A percentile compares a stretch with the other conserved stretches of the same genome.
Conservation (phyloP, 805 yeast genomes). For the Candida jianshihensis region DNA sequence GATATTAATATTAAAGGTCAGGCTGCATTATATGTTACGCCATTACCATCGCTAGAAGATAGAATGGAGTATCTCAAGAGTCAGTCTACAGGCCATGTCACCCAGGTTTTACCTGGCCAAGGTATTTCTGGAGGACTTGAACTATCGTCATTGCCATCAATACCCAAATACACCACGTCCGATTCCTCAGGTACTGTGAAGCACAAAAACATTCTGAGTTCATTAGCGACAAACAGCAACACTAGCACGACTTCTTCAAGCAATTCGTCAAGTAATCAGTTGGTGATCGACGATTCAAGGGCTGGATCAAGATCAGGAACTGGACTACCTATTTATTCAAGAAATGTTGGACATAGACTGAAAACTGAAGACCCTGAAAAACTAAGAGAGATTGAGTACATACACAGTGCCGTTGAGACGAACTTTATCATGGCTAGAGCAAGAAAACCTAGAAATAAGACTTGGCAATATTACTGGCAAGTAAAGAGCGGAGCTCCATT, state of each 20-base stretch:
- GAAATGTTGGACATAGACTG: constrained; percentile 22
- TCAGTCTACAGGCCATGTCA: constrained; percentile 13
- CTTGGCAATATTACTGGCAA: constrained; percentile 44
- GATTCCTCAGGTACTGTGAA: constrained; percentile 6
- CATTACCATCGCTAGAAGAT: constrained; percentile 21
- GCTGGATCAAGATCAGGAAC: constrained; percentile 23
- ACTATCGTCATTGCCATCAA: constrained; percentile 15
- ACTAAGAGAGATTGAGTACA: constrained; percentile 40
- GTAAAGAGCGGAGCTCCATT: constrained; percentile 34
- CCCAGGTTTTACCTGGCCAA: constrained; percentile 24
- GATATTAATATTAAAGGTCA: constrained; percentile 2
- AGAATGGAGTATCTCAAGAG: constrained; percentile 17
- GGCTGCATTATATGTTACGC: constrained; percentile 6
- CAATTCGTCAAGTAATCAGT: constrained; percentile 20
- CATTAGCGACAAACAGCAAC: constrained; percentile 7
- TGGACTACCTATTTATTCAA: constrained; percentile 38
- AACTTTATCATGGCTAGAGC: constrained; percentile 37
- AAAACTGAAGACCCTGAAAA: constrained; percentile 27
- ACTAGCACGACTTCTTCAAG: constrained; percentile 4
- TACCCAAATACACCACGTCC: constrained; percentile 19
- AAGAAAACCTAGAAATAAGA: constrained; percentile 34
- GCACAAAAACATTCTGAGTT: constrained; percentile 10
- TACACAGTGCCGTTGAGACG: constrained; percentile 41
- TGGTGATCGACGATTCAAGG: constrained; percentile 11
- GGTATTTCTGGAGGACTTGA: constrained; percentile 24